Conservation (phyloP, 164 flowering plant genomes). For the Vitis amurensis region DNA sequence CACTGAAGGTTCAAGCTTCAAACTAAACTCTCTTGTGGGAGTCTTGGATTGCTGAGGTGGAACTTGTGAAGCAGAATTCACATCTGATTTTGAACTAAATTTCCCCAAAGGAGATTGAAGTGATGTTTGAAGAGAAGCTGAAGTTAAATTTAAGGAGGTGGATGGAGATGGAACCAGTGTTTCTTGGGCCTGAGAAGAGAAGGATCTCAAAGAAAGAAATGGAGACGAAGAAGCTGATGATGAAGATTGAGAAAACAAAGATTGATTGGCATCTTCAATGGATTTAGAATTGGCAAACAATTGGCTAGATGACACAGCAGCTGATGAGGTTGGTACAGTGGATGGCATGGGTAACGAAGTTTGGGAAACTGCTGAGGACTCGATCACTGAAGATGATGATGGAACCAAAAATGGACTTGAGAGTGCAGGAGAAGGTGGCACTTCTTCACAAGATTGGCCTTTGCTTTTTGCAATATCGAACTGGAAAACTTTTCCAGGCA, state of each 20-base stretch:
- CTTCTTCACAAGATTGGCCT: constrained; percentile 24
- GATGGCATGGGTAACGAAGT: constrained; percentile 17
- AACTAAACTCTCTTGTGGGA: constrained; percentile 12
- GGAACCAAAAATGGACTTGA: constrained; percentile 14
- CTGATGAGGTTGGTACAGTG: constrained; percentile 18
- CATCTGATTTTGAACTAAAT: constrained; percentile 15
- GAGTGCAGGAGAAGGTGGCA: constrained; percentile 23
- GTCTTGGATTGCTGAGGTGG: constrained; percentile 19
- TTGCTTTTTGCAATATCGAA: constrained; percentile 20
- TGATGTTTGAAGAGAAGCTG: constrained; percentile 21
- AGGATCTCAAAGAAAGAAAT: constrained; percentile 20
- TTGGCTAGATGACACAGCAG: constrained; percentile 12
- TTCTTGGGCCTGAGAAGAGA: constrained; percentile 23
- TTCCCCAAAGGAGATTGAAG: constrained; percentile 15
- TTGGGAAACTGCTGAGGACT: constrained; percentile 12
- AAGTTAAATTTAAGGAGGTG: constrained; percentile 16
- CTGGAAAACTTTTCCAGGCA: constrained; percentile 18
- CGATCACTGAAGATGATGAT: constrained; percentile 12
- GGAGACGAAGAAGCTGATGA: constrained; percentile 8
- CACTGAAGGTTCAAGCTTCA: constrained; percentile 19
- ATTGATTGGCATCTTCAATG: constrained; percentile 16
- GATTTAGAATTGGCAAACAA: constrained; percentile 18
- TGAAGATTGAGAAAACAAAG: constrained; percentile 10
- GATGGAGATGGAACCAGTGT: constrained; percentile 9
- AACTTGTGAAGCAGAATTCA: constrained; percentile 19